A percentile compares a stretch with the other conserved stretches of the same genome.
phyloP scores from a whole-genome alignment of 78 protist species.

The Capsaspora owczarzaki region DNA sequence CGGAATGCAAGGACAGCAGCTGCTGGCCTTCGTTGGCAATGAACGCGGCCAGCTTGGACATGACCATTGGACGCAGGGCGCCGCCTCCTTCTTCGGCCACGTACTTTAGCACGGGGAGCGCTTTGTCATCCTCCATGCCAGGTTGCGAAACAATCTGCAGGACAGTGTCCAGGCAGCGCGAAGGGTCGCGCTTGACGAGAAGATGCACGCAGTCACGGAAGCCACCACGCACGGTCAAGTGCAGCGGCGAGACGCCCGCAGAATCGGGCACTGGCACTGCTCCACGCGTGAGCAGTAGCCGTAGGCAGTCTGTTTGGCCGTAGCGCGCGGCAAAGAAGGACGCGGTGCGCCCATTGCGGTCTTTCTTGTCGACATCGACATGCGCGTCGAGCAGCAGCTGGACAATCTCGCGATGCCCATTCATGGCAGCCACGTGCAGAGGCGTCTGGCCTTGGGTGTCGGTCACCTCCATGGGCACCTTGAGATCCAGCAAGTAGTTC shows the following conservation, averaged over 20 bases:
- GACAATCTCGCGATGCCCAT: background rate
- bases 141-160: background rate
- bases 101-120: too few species aligned
- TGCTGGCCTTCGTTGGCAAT: background rate
- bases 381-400: background rate
- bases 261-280: background rate
- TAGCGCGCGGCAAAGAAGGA: slow-evolving; percentile 1
- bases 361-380: background rate
- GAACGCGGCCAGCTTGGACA: background rate
- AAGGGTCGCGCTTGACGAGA: background rate
- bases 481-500: background rate
- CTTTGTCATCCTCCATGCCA: background rate
- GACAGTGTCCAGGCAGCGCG: background rate
- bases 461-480: background rate
- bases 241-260: background rate
- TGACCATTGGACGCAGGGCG: background rate
- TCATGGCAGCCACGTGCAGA: slow-evolving; percentile 6
- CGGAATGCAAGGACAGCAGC: too few species aligned
- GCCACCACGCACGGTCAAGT: background rate
- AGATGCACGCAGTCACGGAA: background rate
- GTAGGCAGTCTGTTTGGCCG: background rate
- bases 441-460: slow-evolving; percentile 6
- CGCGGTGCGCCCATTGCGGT: background rate
- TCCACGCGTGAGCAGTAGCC: background rate
- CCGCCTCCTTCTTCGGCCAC: too few species aligned